Base-by-base conservation (phyloP, 169 alveolate species). In the Plasmodium relictum region DNA sequence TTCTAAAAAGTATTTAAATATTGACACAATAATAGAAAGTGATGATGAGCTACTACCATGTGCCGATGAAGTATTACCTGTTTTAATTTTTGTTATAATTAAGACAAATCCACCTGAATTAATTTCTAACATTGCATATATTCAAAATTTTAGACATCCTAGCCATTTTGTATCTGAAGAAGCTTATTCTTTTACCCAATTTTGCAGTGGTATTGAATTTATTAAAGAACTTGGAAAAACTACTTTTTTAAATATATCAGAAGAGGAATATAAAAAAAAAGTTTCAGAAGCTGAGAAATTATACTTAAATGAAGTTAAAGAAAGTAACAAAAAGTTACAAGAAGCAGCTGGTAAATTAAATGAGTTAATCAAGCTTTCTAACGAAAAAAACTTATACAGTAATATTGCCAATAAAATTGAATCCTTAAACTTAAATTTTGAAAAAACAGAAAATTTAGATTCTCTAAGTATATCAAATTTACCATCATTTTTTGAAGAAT, bases 21-120 rank as follows among this genome's bases (percentile, higher is more conserved):
- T 3, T 31, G 39, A 31, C 39, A 31, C 39, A 31, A 3, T 31
- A 31, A 31, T 31, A 31, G 39, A 54, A 5, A 22, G 22, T 10
- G 83, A 73, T 20, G 92, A 56, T 10, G 88, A 61, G 18, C n/a
- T 80, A 14, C 91, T 93, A 83, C 94, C 94, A 18, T 92, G 96
- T 39, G 97, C 97, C 2, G 98, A 96, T 56, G 97, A 96, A 69
- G 88, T 96, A 6, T 91, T 96, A 26, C 98, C 98, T 3, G 76
- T 95, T 54, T 78, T 96, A 48, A 96, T 96, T 37, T 93, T 80
- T 73, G 93, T 95, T 6, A 71, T 96, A 1, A 93, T 96, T 18
- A 94, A 93, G 52, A 93, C 96, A 20, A 96, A 96, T 76, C 98
- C 98, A 8, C 90, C 94, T 1, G 95, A 94, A 45, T 87, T 96